These are phyloP conservation scores for Ceratocystis lukuohia DNA, from an alignment of 2,329 filamentous ascomycete species.

Conservation along the genomic window DNA sequence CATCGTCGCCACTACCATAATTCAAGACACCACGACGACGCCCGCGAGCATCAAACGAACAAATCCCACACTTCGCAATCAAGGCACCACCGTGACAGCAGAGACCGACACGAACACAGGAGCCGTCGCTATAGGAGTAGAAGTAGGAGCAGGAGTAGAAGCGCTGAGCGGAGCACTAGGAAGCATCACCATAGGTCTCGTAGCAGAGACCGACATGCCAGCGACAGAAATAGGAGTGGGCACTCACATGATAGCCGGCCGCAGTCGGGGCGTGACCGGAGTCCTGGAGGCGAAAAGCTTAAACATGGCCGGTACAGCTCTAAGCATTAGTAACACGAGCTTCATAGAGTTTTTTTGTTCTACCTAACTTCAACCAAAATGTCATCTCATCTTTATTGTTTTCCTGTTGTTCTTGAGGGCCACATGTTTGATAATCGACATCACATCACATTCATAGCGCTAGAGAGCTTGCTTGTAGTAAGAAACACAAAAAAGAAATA, in stretches of 20 bases:
- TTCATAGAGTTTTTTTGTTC: no score
- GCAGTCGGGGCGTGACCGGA: neutral
- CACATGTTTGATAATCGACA: neutral
- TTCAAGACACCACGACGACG: neutral
- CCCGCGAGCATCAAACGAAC: neutral
- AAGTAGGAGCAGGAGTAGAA: neutral
- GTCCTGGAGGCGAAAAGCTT: neutral
- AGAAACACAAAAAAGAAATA: neutral
- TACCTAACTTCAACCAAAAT: no score
- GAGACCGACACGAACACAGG: neutral
- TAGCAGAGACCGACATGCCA: neutral
- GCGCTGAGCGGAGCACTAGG: neutral
- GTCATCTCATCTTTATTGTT: neutral
- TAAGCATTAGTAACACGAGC: neutral
- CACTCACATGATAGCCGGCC: neutral
- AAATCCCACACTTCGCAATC: neutral
- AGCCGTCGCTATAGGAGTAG: neutral
- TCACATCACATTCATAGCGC: constrained; percentile 2
- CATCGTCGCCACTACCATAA: neutral
- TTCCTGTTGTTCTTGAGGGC: neutral
- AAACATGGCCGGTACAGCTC: neutral
- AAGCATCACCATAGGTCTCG: neutral
- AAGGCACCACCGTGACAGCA: neutral
- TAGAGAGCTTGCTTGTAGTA: neutral
- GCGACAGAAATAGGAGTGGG: no score